Evolutionary conservation across 192 early-diverging fungal genomes (phyloP), one percentile per base, ranked within the genome.

Genomic region (Gaertneriomyces semiglobifer): DNA sequence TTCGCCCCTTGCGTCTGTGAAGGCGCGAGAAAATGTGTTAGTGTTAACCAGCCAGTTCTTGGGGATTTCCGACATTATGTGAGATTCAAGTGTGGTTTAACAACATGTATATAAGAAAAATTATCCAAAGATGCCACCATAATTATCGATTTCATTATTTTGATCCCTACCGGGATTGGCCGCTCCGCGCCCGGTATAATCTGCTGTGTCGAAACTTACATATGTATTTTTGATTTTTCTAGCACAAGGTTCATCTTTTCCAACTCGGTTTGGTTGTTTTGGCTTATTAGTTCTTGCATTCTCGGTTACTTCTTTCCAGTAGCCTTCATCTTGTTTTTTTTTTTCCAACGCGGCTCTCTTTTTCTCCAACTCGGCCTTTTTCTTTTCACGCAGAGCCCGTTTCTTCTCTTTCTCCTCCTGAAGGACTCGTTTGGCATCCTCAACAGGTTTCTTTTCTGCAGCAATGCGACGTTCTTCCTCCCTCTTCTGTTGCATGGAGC

Each of bases 361-460:
- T n/a, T n/a, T n/a, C n/a, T n/a, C n/a, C n/a, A n/a, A n/a, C n/a
- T n/a, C n/a, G n/a, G n/a, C n/a, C n/a, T n/a, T n/a, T n/a, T 2
- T 3, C 3, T 14, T 20, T 57, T n/a, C n/a, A n/a, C n/a, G n/a
- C n/a, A n/a, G n/a, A n/a, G n/a, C n/a, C n/a, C n/a, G n/a, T n/a
- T n/a, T 45, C 0, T 45, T 16, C 16, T 62, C 46, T 19, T 48
- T 18, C 60, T 50, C 43, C 43, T 62, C 43, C 1, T 40, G 44
- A 16, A 16, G 8, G 2, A 64, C 41, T 14, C 63, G 63, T 42
- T 64, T 53, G 47, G 63, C 63, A 11, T n/a, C 63, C 14, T 58
- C 63, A 0, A 64, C 16, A 4, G 14, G 18, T 40, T 38, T 1
- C 8, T 54, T 18, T 38, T 64, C 39, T 3, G 18, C 63, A 18